Evolutionary conservation across 768 basidiomycete species (phyloP), one percentile per base, ranked within the genome.

Genomic region (Lanmaoa rubissima): DNA sequence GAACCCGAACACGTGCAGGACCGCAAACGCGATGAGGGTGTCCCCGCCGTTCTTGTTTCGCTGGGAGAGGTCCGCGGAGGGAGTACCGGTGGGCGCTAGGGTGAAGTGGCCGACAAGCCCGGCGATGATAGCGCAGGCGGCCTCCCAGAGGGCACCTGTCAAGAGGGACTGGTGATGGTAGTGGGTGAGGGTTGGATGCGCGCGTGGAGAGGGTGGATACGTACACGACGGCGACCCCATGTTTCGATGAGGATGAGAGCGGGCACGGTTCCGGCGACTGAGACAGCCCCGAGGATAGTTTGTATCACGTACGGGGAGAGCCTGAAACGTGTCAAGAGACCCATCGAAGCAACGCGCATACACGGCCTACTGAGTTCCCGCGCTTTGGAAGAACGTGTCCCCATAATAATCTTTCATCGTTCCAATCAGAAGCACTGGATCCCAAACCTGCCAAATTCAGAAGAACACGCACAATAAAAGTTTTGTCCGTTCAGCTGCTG

Each of bases 251-350:
- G 74, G 36, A 51, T 72, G 60, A 91, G 72, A 6, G 88, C 86
- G 17, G 89, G 89, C 36, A 90, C 52, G 5, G 88, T 89, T n/a
- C 84, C 87, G 16, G 75, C 79, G 13, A 91, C 83, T 0, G 88
- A 88, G 19, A 90, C 87, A 4, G 77, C 87, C 26, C 88, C 88
- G 17, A 90, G 78, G 55, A 90, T 84, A 7, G 80, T 78, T 64
- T 90, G 88, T 63, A 90, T 87, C 34, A 83, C 79, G 71, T 88
- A 91, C 0, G 88, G 82, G 8, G 76, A 78, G 51, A 91, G 71
- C 24, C 81, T 83, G 42, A 2, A 40, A 42, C 42, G 21, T 50
- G 46, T 40, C 36, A 49, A 45, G 32, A 41, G 1, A 34, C 5
- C 28, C 24, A 17, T 11, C 34, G 1, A 26, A 5, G 11, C 32